These are phyloP conservation scores for Pezicula carpinea DNA, from an alignment of 2,329 filamentous ascomycete genomes.

Conservation along the genomic window DNA sequence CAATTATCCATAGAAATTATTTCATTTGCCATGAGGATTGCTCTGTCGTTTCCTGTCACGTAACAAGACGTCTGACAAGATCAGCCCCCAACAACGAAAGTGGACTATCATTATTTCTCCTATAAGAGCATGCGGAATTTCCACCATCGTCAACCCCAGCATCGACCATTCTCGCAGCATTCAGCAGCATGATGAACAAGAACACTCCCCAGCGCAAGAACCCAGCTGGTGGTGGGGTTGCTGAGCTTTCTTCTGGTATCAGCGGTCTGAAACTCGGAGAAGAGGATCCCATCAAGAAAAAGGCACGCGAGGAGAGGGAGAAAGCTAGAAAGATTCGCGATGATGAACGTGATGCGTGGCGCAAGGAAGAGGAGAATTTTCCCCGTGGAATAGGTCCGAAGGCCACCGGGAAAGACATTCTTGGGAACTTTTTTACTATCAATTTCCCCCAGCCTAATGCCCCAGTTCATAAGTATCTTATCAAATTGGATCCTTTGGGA, in stretches of 20 bases:
- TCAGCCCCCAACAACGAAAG: no score
- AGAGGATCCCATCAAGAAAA: not conserved
- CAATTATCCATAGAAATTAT: no score
- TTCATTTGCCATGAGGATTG: no score
- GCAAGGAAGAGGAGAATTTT: not conserved
- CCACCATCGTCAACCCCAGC: no score
- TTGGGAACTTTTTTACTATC: not conserved
- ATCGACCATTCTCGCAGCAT: no score
- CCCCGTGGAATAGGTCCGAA: not conserved
- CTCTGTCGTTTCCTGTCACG: no score
- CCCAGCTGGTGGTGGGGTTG: not conserved
- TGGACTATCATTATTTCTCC: no score
- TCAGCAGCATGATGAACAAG: no score
- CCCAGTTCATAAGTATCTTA: not conserved
- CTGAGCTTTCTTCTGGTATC: not conserved
- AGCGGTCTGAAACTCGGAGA: not conserved
- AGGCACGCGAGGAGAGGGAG: not conserved
- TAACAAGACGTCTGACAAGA: no score
- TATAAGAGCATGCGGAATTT: no score
- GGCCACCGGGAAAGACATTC: not conserved
- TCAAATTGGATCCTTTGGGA: not conserved
- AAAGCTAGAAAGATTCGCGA: not conserved
- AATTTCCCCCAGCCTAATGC: not conserved
- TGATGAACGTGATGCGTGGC: not conserved
- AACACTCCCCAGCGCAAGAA: no score